Percentiles rank a stretch among this genome's conserved stretches.
Evolutionary conservation across 2,329 filamentous ascomycete species (phyloP).

Genomic region (Sarocladiaceae sp.): DNA sequence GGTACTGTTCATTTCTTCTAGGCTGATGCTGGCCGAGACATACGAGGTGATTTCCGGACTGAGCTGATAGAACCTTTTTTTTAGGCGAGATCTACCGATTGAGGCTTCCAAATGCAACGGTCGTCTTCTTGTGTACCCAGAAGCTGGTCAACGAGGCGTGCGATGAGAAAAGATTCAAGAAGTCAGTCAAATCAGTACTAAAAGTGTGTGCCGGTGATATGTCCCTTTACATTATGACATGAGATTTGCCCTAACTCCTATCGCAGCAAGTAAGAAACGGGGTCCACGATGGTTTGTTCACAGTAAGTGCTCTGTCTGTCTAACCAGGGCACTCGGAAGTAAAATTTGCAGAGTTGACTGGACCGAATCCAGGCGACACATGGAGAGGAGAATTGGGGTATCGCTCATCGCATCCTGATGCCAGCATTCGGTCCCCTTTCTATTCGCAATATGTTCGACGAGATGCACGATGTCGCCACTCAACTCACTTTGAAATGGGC

Average conservation of each 20-base stretch:
- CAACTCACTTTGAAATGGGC: constrained; percentile 54
- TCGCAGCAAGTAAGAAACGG: not conserved
- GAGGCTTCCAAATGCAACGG: too few relatives aligned
- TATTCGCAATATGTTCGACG: constrained; percentile 54
- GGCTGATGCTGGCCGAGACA: too few relatives aligned
- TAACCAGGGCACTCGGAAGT: too few relatives aligned
- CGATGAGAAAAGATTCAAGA: not conserved
- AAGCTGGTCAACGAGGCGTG: not conserved
- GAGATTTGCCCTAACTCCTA: not conserved
- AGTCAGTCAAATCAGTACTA: not conserved
- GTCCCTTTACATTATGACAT: not conserved
- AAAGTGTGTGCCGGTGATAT: not conserved
- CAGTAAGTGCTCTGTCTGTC: too few relatives aligned
- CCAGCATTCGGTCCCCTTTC: constrained; percentile 61
- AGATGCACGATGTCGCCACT: constrained; percentile 46
- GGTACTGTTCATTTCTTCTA: too few relatives aligned
- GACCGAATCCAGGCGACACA: too few relatives aligned
- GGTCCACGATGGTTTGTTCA: not conserved
- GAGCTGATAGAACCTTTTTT: too few relatives aligned
- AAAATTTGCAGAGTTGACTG: too few relatives aligned
- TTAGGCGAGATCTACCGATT: too few relatives aligned
- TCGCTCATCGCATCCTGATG: constrained; percentile 58
- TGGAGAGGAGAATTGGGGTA: constrained; percentile 27
- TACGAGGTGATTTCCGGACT: too few relatives aligned
- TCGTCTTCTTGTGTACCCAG: too few relatives aligned